Conservation (phyloP, 1,139 yeast species). For the Lodderomyces metapsilosis region DNA sequence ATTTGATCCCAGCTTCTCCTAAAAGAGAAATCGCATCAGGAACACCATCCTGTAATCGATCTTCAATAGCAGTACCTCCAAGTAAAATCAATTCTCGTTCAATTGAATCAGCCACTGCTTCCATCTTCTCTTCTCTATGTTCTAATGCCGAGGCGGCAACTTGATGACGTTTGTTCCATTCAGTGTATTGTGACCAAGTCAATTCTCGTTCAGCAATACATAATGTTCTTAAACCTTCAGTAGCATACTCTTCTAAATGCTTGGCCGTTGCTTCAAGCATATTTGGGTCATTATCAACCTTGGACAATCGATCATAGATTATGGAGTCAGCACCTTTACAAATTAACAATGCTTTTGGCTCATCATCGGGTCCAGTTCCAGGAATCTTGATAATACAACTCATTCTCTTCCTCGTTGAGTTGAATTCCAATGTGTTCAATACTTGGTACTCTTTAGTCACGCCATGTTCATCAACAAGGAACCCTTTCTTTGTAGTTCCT, state of each 20-base stretch:
- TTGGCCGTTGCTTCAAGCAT: constrained; percentile 36
- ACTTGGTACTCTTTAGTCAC: constrained; percentile 45
- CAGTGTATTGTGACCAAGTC: constrained; percentile 40
- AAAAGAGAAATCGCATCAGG: constrained; percentile 46
- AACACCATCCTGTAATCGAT: constrained; percentile 50
- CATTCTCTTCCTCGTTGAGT: constrained; percentile 68
- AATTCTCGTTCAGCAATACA: constrained; percentile 48
- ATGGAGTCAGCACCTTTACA: constrained; percentile 53
- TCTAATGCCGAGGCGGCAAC: constrained; percentile 44
- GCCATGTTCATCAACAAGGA: constrained; percentile 44
- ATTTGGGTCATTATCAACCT: constrained; percentile 26
- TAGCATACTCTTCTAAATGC: constrained; percentile 45
- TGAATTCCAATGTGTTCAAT: constrained; percentile 53
- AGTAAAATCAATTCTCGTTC: constrained; percentile 42
- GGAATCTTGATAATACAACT: constrained; percentile 78
- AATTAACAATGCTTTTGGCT: constrained; percentile 40
- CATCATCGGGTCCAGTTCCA: constrained; percentile 27
- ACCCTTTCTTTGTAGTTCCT: constrained; percentile 47
- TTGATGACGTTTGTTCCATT: constrained; percentile 43
- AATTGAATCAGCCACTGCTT: constrained; percentile 47
- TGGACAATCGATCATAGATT: constrained; percentile 42
- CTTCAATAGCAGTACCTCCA: constrained; percentile 56
- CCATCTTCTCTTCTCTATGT: constrained; percentile 45
- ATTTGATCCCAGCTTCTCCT: constrained; percentile 49
- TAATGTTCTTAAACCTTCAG: constrained; percentile 49